Conservation (phyloP, 2,329 filamentous ascomycete genomes). For the Rasamsonia emersonii region DNA sequence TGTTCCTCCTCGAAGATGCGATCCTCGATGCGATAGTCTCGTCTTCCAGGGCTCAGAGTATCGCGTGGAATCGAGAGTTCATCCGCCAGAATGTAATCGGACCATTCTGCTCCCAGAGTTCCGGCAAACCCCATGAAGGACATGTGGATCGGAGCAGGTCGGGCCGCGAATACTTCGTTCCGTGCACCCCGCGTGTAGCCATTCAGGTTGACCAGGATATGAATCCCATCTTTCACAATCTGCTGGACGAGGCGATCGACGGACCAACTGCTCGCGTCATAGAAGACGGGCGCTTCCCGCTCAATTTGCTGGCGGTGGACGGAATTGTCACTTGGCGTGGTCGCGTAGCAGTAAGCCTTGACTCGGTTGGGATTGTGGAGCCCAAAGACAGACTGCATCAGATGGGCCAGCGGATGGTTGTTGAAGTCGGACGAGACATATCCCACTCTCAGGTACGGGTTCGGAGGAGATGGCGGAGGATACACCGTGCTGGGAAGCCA, state of each 20-base stretch:
- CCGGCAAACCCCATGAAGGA: slow-evolving; percentile 99
- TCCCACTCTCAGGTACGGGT: slow-evolving; percentile 77
- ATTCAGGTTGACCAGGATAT: slow-evolving; percentile 95
- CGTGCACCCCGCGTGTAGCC: slow-evolving; percentile 94
- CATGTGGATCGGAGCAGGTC: slow-evolving; percentile 95
- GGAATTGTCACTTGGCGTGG: slow-evolving; percentile 82
- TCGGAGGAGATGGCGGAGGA: slow-evolving; percentile 73
- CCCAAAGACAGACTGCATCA: slow-evolving; percentile 99
- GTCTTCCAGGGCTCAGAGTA: slow-evolving; percentile 70
- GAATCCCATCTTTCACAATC: slow-evolving; percentile 79
- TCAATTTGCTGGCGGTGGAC: slow-evolving; percentile 88
- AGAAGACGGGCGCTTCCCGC: slow-evolving; percentile 80
- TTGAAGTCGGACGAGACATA: slow-evolving; percentile 99
- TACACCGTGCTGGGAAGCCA: slow-evolving; percentile 81
- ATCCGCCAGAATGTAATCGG: slow-evolving; percentile 91
- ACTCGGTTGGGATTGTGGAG: slow-evolving; percentile 67
- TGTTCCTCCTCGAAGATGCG: slow-evolving; percentile 54
- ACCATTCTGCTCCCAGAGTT: slow-evolving; percentile 94
- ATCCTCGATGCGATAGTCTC: slow-evolving; percentile 67
- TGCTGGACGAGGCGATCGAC: slow-evolving; percentile 76
- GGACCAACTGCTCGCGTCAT: slow-evolving; percentile 79
- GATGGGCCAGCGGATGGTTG: slow-evolving; percentile 89
- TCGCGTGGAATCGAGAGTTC: slow-evolving; percentile 72
- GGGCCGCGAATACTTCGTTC: slow-evolving; percentile 93
- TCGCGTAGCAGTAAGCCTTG: slow-evolving; percentile 90